Evolutionary conservation across 768 basidiomycete species (phyloP).

Genomic region (Russula ochroleuca): DNA sequence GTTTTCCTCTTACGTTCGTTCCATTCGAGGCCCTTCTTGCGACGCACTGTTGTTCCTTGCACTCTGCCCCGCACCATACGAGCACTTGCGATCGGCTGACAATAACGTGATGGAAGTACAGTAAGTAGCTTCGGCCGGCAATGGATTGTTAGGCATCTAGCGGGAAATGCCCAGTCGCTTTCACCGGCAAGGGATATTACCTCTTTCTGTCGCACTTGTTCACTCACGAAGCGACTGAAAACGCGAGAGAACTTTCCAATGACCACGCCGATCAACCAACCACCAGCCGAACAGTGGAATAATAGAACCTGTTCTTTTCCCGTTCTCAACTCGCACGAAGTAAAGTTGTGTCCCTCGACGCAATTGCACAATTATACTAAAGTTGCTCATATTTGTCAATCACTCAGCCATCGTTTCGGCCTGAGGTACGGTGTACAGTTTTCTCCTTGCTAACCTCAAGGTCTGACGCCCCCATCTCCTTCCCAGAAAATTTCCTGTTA

Average conservation of each 20-base stretch:
- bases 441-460: not conserved
- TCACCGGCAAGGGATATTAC: not conserved
- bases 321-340: not conserved
- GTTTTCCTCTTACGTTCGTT: not conserved
- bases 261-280: not conserved
- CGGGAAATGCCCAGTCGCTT: not conserved
- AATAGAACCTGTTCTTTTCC: not conserved
- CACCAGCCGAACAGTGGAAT: not conserved
- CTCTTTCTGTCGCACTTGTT: too few species aligned
- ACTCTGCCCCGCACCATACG: not conserved
- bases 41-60: not conserved
- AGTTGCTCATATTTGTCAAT: not conserved
- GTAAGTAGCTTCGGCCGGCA: not conserved
- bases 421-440: not conserved
- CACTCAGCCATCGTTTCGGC: not conserved
- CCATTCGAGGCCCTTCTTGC: not conserved
- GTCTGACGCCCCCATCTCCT: not conserved
- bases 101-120: too few species aligned
- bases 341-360: not conserved
- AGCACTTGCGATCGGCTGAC: constrained; percentile 1
- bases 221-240: not conserved
- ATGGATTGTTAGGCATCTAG: not conserved
- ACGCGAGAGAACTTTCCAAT: not conserved
- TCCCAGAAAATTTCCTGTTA: not conserved
- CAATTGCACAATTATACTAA: constrained; percentile 3